Conservation (phyloP, 2,329 filamentous ascomycete genomes). For the Neospermospora avenae region DNA sequence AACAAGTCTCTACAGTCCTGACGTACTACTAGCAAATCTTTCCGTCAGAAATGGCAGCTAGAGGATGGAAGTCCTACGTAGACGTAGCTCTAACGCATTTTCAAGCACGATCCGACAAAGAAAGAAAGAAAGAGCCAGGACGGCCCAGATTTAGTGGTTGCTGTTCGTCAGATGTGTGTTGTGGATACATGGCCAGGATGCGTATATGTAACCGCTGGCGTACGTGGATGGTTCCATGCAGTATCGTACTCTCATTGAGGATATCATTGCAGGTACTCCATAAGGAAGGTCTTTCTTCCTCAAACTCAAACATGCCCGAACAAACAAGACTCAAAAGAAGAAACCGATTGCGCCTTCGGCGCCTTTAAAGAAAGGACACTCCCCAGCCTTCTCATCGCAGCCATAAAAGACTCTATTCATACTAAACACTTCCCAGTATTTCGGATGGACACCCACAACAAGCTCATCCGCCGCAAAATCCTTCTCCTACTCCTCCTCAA, state of each 20-base stretch:
- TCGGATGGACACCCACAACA: background rate
- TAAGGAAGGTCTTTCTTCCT: background rate
- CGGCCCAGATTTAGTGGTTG: background rate
- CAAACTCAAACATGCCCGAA: background rate
- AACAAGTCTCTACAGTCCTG: conserved; percentile 23
- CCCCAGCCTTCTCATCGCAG: background rate
- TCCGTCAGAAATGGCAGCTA: conserved; percentile 49
- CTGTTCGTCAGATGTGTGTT: background rate
- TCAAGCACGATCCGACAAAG: conserved; percentile 40
- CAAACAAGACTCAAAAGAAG: no score
- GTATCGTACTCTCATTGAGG: background rate
- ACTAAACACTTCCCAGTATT: background rate
- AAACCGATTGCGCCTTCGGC: background rate
- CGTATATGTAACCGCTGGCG: conserved; percentile 57
- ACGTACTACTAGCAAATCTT: conserved; percentile 40
- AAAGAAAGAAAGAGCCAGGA: background rate
- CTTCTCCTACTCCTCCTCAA: conserved; percentile 38
- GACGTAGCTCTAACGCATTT: conserved; percentile 58
- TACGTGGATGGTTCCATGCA: conserved; percentile 44
- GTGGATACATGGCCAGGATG: conserved; percentile 43
- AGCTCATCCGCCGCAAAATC: background rate
- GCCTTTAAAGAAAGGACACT: background rate
- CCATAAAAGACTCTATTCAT: background rate
- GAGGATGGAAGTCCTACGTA: conserved; percentile 58
- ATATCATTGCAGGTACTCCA: background rate